Evolutionary conservation across 345 rosid genomes (phyloP).

Genomic region (Citrus maxima): DNA sequence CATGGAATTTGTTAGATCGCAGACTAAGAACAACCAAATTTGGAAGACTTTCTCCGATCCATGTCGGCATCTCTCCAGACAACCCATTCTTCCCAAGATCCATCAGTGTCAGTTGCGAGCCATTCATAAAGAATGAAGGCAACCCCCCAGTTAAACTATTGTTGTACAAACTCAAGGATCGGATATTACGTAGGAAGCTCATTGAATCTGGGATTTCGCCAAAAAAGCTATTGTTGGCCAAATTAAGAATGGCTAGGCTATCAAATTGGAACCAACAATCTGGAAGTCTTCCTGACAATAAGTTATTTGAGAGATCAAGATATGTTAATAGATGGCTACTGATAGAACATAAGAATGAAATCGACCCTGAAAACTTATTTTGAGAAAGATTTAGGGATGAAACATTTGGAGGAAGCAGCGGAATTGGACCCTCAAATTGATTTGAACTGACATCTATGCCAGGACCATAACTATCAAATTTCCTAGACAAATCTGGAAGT

Average conservation of each 20-base stretch:
- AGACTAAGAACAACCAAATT: slow-evolving; percentile 1
- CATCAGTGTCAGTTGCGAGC: too few species aligned
- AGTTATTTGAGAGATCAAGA: neutral
- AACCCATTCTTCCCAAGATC: neutral
- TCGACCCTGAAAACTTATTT: neutral
- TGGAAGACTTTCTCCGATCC: slow-evolving; percentile 7
- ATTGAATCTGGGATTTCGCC: neutral
- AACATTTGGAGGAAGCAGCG: neutral
- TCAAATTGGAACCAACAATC: neutral
- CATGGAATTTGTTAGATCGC: neutral
- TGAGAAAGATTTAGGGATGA: neutral
- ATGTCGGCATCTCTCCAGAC: neutral
- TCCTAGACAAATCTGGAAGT: neutral
- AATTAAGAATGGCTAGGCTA: neutral
- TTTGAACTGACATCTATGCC: neutral
- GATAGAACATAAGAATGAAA: neutral
- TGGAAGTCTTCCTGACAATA: neutral
- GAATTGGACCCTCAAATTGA: neutral
- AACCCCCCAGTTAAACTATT: neutral
- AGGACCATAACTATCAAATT: neutral
- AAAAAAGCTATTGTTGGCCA: neutral
- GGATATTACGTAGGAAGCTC: neutral
- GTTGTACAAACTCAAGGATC: neutral
- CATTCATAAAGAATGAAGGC: neutral
- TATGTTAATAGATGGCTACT: neutral